Base-by-base conservation (phyloP, 129 eudicot genomes). In the Kitagawia praeruptora region DNA sequence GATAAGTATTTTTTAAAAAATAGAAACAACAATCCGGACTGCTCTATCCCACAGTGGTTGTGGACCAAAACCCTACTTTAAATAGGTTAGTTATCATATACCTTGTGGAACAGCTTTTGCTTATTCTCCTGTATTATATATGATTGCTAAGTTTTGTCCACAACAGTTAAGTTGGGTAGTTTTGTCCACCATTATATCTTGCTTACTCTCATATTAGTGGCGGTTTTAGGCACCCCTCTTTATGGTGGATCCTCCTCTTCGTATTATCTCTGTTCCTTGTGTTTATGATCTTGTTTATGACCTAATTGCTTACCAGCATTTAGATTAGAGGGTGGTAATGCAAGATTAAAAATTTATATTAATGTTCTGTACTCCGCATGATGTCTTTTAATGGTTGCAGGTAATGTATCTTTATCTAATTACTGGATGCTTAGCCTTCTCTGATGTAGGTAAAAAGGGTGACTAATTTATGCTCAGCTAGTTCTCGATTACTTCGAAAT, bases 41-140 rank as follows among this genome's bases (percentile, higher is more conserved):
- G n/a, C n/a, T n/a, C n/a, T n/a, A n/a, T n/a, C n/a, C n/a, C n/a
- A n/a, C n/a, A n/a, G n/a, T n/a, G n/a, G n/a, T n/a, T n/a, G n/a
- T n/a, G n/a, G n/a, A n/a, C n/a, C n/a, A n/a, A n/a, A n/a, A n/a
- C n/a, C n/a, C n/a, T 8, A 23, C 27, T 73, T 41, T 41, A 42
- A 41, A 18, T 40, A 73, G 76, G 76, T 42, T 73, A 11, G 76
- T 31, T 73, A 73, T 42, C 53, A 73, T 73, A 73, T 13, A 42
- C 53, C 66, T 76, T 79, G n/a, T 21, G 9, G 69, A 70, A 51
- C 73, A 42, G 54, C 40, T 71, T 56, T 71, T 70, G 19, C 2
- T 80, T 34, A 2, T 82, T 80, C 67, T 70, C 81, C 63, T 82
- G 75, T 66, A 56, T 58, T 31, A 67, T n/a, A n/a, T n/a, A n/a